Evolutionary conservation across 768 basidiomycete species (phyloP), one percentile per base, ranked within the genome.

Genomic region (Fibroporia radiculosa): DNA sequence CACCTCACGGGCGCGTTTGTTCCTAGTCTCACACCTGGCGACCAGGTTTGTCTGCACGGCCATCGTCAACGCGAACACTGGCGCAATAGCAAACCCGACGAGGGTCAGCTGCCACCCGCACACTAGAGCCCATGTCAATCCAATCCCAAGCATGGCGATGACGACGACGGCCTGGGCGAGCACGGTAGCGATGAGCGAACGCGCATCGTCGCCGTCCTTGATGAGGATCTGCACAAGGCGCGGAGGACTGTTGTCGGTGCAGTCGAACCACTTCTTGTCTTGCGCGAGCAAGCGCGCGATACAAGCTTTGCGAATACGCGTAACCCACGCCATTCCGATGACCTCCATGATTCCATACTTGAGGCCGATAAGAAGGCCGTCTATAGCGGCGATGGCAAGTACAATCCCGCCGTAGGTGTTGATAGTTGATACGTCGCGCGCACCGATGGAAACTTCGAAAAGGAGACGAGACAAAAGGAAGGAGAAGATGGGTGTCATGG

Each of bases 41-140:
- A 87, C 77, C 38, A 92, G 61, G n/a, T 70, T 65, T 1, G 84
- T 78, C 66, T 93, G 91, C 13, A 83, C 53, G 4, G 80, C 73
- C 77, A 92, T 88, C 8, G 77, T 72, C 8, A 75, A 63, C 2
- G 78, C 82, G 56, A 96, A 95, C 10, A 93, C 74, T 0, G 93
- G 93, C 0, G 78, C 89, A 35, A 97, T 76, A 1, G 84, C 91
- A 23, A 97, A 64, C 0, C 93, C 93, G 2, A 87, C 88, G 14
- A 98, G 74, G 0, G 92, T 95, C 53, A 98, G 69, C 65, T 96
- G 82, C 96, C 95, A 99, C 0, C 91, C 90, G 24, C 74, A 67
- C 1, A 77, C 73, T 61, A 97, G 70, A 0, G 93, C 93, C 95
- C 96, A 99, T 14, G 86, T 59, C 16, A 98, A 63, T 6, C 93